Conservation (phyloP, 495 filamentous ascomycete species). For the Penicillium macrosclerotiorum region DNA sequence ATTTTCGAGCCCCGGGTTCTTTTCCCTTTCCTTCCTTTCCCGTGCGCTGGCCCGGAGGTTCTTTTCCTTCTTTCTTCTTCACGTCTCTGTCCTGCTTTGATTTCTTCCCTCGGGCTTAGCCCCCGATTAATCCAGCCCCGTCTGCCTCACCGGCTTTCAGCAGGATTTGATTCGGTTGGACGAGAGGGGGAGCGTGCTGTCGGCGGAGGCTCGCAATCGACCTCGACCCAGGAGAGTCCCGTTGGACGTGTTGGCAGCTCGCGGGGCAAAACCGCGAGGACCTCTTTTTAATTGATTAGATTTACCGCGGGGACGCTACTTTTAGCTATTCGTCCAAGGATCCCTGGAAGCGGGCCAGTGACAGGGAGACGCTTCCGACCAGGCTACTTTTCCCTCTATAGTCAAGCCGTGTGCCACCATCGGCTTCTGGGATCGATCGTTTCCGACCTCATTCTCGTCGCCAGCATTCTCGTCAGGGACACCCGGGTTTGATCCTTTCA, state of each 20-base stretch:
- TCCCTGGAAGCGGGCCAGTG: constrained; percentile 24
- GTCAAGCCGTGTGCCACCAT: constrained; percentile 22
- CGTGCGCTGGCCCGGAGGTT: constrained; percentile 4
- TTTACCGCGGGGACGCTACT: constrained; percentile 30
- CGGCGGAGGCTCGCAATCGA: no score
- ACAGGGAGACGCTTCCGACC: constrained; percentile 18
- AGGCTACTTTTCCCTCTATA: constrained; percentile 24
- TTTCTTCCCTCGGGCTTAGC: constrained; percentile 8
- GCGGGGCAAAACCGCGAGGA: constrained; percentile 11
- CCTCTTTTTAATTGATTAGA: constrained; percentile 15
- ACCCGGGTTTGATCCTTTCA: neutral
- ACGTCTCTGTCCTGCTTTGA: constrained; percentile 8
- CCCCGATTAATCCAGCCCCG: no score
- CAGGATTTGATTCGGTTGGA: no score
- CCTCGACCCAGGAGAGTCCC: no score
- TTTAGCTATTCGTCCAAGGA: constrained; percentile 23
- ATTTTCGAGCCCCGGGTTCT: no score
- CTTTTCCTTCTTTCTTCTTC: constrained; percentile 7
- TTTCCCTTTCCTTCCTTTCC: constrained; percentile 14
- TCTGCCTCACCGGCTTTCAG: no score
- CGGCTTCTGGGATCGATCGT: constrained; percentile 15
- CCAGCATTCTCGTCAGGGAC: neutral
- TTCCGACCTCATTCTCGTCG: constrained; percentile 12
- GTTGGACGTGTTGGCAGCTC: no score
- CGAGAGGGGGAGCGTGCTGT: no score